Evolutionary conservation across 2,329 filamentous ascomycete genomes (phyloP), one percentile per base, ranked within the genome.

Genomic region (Ophiosphaerella narmari): DNA sequence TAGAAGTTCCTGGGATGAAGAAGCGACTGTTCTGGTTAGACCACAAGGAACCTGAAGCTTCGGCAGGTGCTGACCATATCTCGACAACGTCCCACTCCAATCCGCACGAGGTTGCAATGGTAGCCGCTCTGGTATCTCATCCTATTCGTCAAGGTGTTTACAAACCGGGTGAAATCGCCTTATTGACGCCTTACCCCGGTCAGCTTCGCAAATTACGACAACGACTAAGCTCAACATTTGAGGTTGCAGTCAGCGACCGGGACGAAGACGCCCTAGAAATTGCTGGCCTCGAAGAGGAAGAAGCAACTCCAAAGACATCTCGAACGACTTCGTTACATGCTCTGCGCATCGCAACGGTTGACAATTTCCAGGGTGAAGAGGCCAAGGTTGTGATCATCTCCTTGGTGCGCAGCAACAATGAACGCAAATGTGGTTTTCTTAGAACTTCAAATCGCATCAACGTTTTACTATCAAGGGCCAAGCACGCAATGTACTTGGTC

Each of bases 351-450:
- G 85, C 86, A 0, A 90, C 86, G 0, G 81, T 90, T 0, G 86
- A 90, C 66, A 91, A 91, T 55, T 91, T 90, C 47, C 87, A 92
- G 59, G 89, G 88, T 0, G 88, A 92, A 63, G 88, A 92, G 61
- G 85, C 84, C 1, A 86, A 89, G 43, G 75, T 92, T 7, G 77
- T 92, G 0, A 75, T 92, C 2, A 75, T 91, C 0, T 89, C 86
- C 0, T 74, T 92, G 0, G 87, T 90, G 0, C 81, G 89, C 35
- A 89, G 87, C 71, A 92, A 92, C 57, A 53, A 67, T 0, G 60
- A 80, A 7, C 74, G 72, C 7, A 81, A 79, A 5, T 80, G 81
- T 14, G 89, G 88, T 0, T 92, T 91, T 51, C 74, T 92, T 1
- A 80, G 74, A 23, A 86, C 84, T 0, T 74, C 79, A 0, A 89